Conservation (phyloP, 2,329 filamentous ascomycete species). For the Scortechinia acanthostroma region DNA sequence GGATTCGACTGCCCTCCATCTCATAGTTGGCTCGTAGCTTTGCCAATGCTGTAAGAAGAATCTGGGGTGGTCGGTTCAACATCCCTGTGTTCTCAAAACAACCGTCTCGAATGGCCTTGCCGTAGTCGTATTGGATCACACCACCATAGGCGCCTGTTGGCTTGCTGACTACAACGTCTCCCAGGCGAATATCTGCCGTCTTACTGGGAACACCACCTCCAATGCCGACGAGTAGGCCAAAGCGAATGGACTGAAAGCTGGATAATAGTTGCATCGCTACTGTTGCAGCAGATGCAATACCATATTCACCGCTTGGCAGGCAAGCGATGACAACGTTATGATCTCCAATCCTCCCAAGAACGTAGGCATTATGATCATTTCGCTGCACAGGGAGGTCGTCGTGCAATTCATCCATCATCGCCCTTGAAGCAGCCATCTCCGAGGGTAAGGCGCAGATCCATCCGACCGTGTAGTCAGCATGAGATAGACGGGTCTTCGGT, state of each 20-base stretch:
- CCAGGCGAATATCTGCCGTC: background rate
- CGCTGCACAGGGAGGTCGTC: slow-evolving; percentile 2
- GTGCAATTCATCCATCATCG: slow-evolving; percentile 12
- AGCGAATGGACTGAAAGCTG: too few species aligned
- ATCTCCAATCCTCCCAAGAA: slow-evolving; percentile 11
- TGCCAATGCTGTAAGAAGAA: too few species aligned
- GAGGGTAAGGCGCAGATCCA: slow-evolving; percentile 10
- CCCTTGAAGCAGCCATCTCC: slow-evolving; percentile 9
- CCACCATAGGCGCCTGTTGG: background rate
- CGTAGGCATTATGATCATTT: slow-evolving; percentile 13
- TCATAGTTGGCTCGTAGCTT: too few species aligned
- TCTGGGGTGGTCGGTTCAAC: too few species aligned
- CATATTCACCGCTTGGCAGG: slow-evolving; percentile 9
- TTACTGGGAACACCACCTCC: background rate
- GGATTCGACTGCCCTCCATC: too few species aligned
- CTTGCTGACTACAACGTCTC: background rate
- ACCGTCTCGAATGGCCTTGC: too few species aligned
- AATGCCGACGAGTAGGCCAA: background rate
- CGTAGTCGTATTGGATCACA: too few species aligned
- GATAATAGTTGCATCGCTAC: background rate
- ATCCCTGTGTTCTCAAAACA: too few species aligned
- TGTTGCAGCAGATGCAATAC: background rate
- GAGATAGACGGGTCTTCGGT: too few species aligned
- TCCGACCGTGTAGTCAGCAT: slow-evolving; percentile 7
- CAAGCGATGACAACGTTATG: slow-evolving; percentile 23